phyloP scores from a whole-genome alignment of 192 early-diverging fungal species.

The Neocallimastix lanati region DNA sequence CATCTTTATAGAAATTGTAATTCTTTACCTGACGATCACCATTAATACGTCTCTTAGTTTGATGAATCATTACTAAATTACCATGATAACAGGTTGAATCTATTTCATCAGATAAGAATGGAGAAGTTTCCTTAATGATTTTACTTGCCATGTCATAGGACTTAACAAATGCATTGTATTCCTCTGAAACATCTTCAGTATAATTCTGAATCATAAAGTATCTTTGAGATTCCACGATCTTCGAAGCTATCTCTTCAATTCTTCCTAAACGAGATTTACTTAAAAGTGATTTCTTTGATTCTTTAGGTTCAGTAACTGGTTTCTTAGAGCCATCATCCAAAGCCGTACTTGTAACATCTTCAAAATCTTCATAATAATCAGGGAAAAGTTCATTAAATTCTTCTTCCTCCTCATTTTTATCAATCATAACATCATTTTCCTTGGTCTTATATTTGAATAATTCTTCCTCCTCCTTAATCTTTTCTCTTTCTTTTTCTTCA shows the following conservation, averaged over 20 bases:
- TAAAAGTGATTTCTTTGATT: conserved; percentile 6
- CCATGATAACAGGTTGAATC: neutral
- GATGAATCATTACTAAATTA: neutral
- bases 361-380: conserved; percentile 42
- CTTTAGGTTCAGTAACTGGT: conserved; percentile 1
- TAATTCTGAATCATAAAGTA: neutral
- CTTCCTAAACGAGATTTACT: conserved; percentile 10
- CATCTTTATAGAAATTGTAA: conserved; percentile 82
- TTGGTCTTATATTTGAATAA: conserved; percentile 21
- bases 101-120: neutral
- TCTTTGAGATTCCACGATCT: neutral
- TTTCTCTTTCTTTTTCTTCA: neutral
- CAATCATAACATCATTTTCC: conserved; percentile 14
- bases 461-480: conserved; percentile 9
- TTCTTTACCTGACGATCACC: conserved; percentile 5
- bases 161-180: neutral
- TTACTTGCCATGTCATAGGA: neutral
- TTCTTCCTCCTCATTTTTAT: conserved; percentile 48
- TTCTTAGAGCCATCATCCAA: conserved; percentile 8
- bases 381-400: conserved; percentile 65
- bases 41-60: neutral
- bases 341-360: conserved; percentile 31
- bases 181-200: neutral
- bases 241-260: neutral
- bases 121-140: neutral